Evolutionary conservation across 257 asterid species (phyloP), one percentile per base, ranked within the genome.

Genomic region (Capsicum rhomboideum): DNA sequence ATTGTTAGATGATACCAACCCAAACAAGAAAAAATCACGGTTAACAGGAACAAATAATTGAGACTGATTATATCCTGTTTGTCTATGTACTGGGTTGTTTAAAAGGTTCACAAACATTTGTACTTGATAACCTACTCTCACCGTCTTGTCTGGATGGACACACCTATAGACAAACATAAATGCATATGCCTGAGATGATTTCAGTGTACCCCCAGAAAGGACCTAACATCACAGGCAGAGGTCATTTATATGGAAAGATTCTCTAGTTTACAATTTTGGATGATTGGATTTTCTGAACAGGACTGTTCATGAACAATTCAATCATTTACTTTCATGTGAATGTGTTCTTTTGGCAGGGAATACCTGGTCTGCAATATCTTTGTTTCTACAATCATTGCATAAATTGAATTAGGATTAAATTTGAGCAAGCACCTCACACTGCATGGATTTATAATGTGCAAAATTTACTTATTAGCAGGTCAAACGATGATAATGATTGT

Each of bases 391-490:
- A 50, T 77, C 63, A 77, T 77, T 77, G 44, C 46, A 2, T 77
- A 50, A 2, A 26, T 50, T 77, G 63, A 77, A 50, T 28, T 11
- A 50, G 63, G 63, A 50, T 50, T 50, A 50, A 77, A 28, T 49
- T 77, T 77, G 18, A 50, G 82, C 63, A 26, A 50, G 28, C 46
- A 77, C 53, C 37, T 68, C 80, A 55, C 42, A 18, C 61, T 74
- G 53, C 68, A n/a, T 71, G 56, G 61, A 52, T 64, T 71, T 11
- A 75, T 83, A 72, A 82, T 50, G 68, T 50, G 82, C 28, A 18
- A 50, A 28, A 50, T 75, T 78, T 83, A 44, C 84, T 86, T 55
- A 66, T 90, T 84, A 86, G 92, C 93, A 93, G 96, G 91, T 79
- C 68, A 88, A 87, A 86, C 88, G 87, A 49, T 92, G 94, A 91